Evolutionary conservation across 306 rosid genomes (phyloP), one percentile per base, ranked within the genome.

Genomic region (Prunus dulcis): DNA sequence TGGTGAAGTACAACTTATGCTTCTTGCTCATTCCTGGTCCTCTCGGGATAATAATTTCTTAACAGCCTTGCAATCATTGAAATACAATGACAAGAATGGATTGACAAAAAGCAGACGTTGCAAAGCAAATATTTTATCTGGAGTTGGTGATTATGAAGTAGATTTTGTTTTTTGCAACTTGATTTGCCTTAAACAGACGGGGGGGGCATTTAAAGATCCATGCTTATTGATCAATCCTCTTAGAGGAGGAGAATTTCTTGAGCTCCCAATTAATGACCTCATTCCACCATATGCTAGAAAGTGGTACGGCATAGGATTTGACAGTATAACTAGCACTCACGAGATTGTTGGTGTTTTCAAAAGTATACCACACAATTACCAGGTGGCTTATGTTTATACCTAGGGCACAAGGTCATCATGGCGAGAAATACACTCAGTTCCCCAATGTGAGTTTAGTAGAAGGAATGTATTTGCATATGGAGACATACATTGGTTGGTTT

Each of bases 361-460:
- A 34, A 34, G 38, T 5, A 1, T 1, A 5, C 38, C 0, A 32
- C 0, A 34, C 38, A 1, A 5, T 1, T 5, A 34, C 38, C 38
- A 34, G 15, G 20, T 23, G 38, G 2, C 72, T 2, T 56, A 22
- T 12, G 57, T 68, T 68, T 15, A 45, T 47, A 22, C 12, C 9
- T 47, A 23, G 17, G 23, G 64, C 4, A 34, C 50, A 57, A 55
- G 2, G 14, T 34, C 38, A 34, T 38, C 50, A 8, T n/a, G 61
- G 74, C 18, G 66, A 20, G n/a, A 55, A 3, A 45, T 52, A 78
- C 69, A 46, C 28, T 67, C 60, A 71, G 74, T 50, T 27, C 73
- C 61, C 50, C 45, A 57, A 13, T 25, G 3, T 9, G 6, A 25
- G 0, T 18, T 69, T 49, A 15, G 12, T 43, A 3, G 6, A 5